A percentile compares a stretch with the other conserved stretches of the same genome.
These are phyloP conservation scores for Sclerotinia subarctica DNA, from an alignment of 2,329 filamentous ascomycete species.

Conservation along the genomic window DNA sequence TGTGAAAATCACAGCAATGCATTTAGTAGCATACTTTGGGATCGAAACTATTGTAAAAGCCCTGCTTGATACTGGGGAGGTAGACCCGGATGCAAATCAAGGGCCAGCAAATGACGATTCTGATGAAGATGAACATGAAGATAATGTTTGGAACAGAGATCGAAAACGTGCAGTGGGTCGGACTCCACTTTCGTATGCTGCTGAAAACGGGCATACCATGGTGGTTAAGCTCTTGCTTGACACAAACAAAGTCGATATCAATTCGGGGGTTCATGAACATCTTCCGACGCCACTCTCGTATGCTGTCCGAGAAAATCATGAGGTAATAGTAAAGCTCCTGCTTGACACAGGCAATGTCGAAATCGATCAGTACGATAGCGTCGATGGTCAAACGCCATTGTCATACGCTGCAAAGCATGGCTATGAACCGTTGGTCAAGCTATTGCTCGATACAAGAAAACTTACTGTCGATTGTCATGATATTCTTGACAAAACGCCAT, in stretches of 20 bases:
- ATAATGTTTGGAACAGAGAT: too few relatives aligned
- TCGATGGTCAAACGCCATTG: neutral
- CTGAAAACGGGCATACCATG: neutral
- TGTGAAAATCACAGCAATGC: neutral
- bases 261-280: neutral
- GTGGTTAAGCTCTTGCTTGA: neutral
- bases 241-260: neutral
- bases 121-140: too few relatives aligned
- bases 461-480: neutral
- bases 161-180: neutral
- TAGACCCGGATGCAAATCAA: too few relatives aligned
- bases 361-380: neutral
- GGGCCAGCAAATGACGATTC: too few relatives aligned
- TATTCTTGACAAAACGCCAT: neutral
- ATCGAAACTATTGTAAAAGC: neutral
- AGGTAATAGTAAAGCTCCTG: neutral
- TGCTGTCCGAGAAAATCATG: neutral
- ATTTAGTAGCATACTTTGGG: constrained; percentile 11
- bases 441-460: neutral
- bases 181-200: neutral
- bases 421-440: neutral
- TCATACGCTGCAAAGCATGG: neutral
- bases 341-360: neutral
- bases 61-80: neutral
- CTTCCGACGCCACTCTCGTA: neutral